Conservation (phyloP, 495 filamentous ascomycete species). For the Jackrogersella multiformis region DNA sequence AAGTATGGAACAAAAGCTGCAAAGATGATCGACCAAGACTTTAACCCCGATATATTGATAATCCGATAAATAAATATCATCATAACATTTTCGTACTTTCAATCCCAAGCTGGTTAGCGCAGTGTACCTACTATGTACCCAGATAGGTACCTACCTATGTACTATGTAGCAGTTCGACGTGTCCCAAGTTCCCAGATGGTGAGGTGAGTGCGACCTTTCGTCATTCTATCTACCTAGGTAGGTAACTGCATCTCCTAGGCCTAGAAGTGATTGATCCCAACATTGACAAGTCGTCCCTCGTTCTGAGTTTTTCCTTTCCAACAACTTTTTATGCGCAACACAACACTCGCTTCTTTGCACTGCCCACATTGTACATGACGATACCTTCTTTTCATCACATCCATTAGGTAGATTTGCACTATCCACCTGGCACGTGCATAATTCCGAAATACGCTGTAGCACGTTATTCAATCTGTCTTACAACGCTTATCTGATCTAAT, state of each 20-base stretch:
- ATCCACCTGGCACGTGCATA: conserved; percentile 16
- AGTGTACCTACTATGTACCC: background rate
- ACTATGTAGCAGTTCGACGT: conserved; percentile 24
- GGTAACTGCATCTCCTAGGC: conserved; percentile 3
- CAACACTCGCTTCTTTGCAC: conserved; percentile 30
- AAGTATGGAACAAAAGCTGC: background rate
- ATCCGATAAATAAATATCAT: background rate
- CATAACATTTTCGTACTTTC: conserved; percentile 19
- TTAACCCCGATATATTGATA: background rate
- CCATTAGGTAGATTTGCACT: conserved; percentile 8
- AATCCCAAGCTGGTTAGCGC: conserved; percentile 10
- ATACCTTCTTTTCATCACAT: conserved; percentile 27
- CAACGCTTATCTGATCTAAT: conserved; percentile 18
- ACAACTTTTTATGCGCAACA: conserved; percentile 17
- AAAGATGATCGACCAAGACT: background rate
- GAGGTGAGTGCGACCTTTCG: conserved; percentile 34
- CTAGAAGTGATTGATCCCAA: conserved; percentile 30
- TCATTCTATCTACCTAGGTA: conserved; percentile 34
- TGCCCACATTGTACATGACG: conserved; percentile 14
- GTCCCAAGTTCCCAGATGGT: no score
- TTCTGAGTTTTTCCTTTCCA: conserved; percentile 21
- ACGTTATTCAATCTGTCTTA: conserved; percentile 5
- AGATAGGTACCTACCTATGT: no score
- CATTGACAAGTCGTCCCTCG: conserved; percentile 8
- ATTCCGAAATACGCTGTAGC: background rate